Base-by-base conservation (phyloP, 2,329 filamentous ascomycete species). In the Xylaria sp. region DNA sequence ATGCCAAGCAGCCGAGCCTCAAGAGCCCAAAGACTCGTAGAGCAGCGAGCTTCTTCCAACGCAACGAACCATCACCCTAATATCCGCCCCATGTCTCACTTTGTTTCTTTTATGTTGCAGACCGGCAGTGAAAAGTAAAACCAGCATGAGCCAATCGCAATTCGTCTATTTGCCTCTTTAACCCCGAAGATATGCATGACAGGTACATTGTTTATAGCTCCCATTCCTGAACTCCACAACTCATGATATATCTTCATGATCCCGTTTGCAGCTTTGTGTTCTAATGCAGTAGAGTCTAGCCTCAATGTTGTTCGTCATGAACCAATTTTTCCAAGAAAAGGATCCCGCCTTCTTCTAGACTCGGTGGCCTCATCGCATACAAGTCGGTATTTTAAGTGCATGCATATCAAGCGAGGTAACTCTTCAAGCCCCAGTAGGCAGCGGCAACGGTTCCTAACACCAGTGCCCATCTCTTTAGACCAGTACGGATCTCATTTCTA, bases 401-500 rank as follows among this genome's bases (percentile, higher is more conserved):
- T 6, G 54, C 10, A 34, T 37, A 34, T 65, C 20, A 71, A 58
- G 60, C 56, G 39, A 72, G 50, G 63, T 68, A 72, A 52, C 2
- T 65, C 57, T 46, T 65, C 62, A 61, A 70, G 5, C 64, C 64
- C 67, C 64, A 68, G 55, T 68, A 72, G 10, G 54, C 52, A 8
- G 61, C 68, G n/a, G 56, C 66, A 51, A 67, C 28, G 23, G 59
- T 64, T 34, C 67, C 64, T 25, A 76, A 23, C 41, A 75, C 66
- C 41, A 74, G 66, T 15, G 68, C 41, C 74, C 73, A 75, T 67
- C 70, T 69, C 12, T 54, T 62, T 7, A 76, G 25, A 15, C 70
- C 73, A 32, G 48, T 70, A 13, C 65, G 69, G n/a, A 76, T 67
- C 56, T 73, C 65, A 61, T 66, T 74, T 52, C 66, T 73, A 2